Evolutionary conservation across 768 basidiomycete species (phyloP).

Genomic region (Serpula lacrymans): DNA sequence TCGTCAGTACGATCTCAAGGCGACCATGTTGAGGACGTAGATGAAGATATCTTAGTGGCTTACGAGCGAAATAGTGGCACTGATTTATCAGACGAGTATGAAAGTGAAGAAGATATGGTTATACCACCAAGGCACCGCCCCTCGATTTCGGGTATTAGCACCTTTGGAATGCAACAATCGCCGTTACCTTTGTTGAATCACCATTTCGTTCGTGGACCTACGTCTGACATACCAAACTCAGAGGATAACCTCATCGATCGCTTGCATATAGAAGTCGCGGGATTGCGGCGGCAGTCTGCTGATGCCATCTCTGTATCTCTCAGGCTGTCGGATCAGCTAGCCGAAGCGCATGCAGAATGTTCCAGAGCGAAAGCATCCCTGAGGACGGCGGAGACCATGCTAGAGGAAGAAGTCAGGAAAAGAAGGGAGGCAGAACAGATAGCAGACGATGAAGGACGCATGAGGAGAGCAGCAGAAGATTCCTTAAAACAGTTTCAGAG

Average conservation of each 20-base stretch:
- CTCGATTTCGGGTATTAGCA: constrained; percentile 35
- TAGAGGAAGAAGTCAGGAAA: constrained; percentile 58
- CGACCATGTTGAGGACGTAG: constrained; percentile 34
- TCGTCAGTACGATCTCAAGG: constrained; percentile 23
- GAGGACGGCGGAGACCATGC: constrained; percentile 49
- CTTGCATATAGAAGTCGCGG: constrained; percentile 63
- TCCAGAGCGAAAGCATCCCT: constrained; percentile 53
- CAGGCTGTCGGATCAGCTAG: constrained; percentile 67
- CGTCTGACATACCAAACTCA: constrained; percentile 18
- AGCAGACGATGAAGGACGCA: constrained; percentile 44
- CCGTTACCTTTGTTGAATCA: constrained; percentile 42
- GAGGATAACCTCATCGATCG: constrained; percentile 52
- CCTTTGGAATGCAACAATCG: constrained; percentile 28
- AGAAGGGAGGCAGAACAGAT: constrained; percentile 57
- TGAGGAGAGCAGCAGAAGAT: constrained; percentile 52
- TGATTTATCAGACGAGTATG: constrained; percentile 45
- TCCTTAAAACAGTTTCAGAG: constrained; percentile 34
- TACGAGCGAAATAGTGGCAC: too few relatives aligned
- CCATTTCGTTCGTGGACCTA: constrained; percentile 21
- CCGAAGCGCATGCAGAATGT: constrained; percentile 59
- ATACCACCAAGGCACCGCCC: constrained; percentile 43
- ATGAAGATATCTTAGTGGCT: constrained; percentile 29
- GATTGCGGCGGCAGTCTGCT: constrained; percentile 61
- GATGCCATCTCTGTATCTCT: constrained; percentile 65
- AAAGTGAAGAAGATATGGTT: constrained; percentile 66